Evolutionary conservation across 768 basidiomycete genomes (phyloP).

Genomic region (Glaciozyma martinii): DNA sequence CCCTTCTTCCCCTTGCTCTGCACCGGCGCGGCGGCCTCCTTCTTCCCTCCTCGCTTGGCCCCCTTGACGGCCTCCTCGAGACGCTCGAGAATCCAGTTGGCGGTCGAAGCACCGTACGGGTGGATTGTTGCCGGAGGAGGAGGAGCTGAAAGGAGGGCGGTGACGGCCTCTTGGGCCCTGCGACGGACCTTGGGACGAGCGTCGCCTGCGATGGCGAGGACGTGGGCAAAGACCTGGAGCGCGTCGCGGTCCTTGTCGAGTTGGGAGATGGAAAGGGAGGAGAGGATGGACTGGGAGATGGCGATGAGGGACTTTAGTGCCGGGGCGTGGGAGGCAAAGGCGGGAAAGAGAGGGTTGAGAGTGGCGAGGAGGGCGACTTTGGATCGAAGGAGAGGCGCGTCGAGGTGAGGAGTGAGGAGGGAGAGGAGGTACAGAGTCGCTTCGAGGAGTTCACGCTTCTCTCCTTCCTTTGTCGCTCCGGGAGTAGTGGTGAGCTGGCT

Average conservation of each 20-base stretch:
- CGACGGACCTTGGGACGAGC: slow-evolving; percentile 87
- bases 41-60: slow-evolving; percentile 52
- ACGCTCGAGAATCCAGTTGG: slow-evolving; percentile 64
- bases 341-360: slow-evolving; percentile 69
- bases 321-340: slow-evolving; percentile 39
- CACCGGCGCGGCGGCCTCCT: slow-evolving; percentile 44
- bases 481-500: slow-evolving; percentile 60
- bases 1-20: neutral
- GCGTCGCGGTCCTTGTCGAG: slow-evolving; percentile 51
- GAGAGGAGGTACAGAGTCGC: slow-evolving; percentile 78
- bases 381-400: slow-evolving; percentile 67
- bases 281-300: slow-evolving; percentile 60
- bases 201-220: slow-evolving; percentile 75
- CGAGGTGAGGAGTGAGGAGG: slow-evolving; percentile 65
- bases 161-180: slow-evolving; percentile 75
- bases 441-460: slow-evolving; percentile 67
- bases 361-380: slow-evolving; percentile 62
- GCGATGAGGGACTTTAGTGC: slow-evolving; percentile 72
- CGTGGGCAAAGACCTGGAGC: slow-evolving; percentile 73
- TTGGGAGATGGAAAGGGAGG: slow-evolving; percentile 60
- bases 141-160: slow-evolving; percentile 63
- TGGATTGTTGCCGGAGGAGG: slow-evolving; percentile 68
- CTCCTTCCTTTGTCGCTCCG: slow-evolving; percentile 45
- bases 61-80: slow-evolving; percentile 58
- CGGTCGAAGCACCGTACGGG: slow-evolving; percentile 73